Evolutionary conservation across 2,329 filamentous ascomycete species (phyloP), one percentile per base, ranked within the genome.

Genomic region (Alternaria rosae): DNA sequence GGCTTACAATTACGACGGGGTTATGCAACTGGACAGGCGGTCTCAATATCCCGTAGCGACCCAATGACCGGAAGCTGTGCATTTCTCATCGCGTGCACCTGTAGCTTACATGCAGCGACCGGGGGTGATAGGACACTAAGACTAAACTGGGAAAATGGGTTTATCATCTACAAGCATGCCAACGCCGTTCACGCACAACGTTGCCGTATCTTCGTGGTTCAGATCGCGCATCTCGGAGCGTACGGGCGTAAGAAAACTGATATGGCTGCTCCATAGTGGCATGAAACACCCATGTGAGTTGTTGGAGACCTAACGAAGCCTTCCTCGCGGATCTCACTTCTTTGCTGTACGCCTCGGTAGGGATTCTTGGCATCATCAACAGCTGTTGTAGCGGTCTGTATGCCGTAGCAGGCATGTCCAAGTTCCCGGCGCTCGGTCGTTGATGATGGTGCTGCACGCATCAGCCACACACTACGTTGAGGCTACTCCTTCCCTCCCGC

Each of bases 91-190:
- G 62, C 21, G 44, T 57, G 45, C 59, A 58, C 55, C 54, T 66
- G 60, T 50, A 53, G 65, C 66, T 68, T 66, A 68, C 54, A 52
- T 61, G 60, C 57, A 65, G 20, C 45, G 23, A 57, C 52, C 23
- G 28, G 56, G 56, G 58, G 43, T 55, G 17, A n/a, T 25, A 44
- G 25, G 59, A 51, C 65, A 57, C 66, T 68, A 67, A 30, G 20
- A 60, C 59, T 54, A 51, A 61, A 59, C 59, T 51, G 42, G 66
- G 66, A 35, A 59, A 68, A 67, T 68, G 66, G 66, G 66, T 56
- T 44, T 42, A 57, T 62, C 45, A 58, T 54, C 56, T 54, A 54
- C 51, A 35, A 61, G 45, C 50, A 62, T 35, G 35, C 45, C 44
- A 42, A 50, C 42, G 32, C 52, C 28, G 56, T 44, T 64, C 41